phyloP scores from a whole-genome alignment of 306 rosid species.

The Quercus aquifolioides region DNA sequence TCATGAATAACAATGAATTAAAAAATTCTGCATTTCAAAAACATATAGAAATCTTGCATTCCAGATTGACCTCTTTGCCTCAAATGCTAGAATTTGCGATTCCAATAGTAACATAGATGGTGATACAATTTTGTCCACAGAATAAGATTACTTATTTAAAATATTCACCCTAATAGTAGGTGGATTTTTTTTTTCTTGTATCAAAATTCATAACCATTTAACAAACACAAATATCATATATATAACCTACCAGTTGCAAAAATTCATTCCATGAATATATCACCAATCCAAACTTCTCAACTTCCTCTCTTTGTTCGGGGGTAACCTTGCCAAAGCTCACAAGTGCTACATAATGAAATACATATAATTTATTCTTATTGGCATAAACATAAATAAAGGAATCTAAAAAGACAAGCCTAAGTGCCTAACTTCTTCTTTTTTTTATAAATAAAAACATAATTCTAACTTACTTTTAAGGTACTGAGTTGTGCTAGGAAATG shows the following conservation, averaged over 20 bases:
- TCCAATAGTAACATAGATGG: not conserved
- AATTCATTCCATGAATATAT: conserved; percentile 84
- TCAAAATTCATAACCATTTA: not conserved
- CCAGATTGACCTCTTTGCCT: not conserved
- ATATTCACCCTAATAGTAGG: not conserved
- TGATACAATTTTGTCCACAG: not conserved
- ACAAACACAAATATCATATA: conserved; percentile 11
- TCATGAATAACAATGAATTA: conserved; percentile 6
- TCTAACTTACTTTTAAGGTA: conserved; percentile 61
- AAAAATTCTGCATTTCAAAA: not conserved
- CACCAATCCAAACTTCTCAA: conserved; percentile 51
- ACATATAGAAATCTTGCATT: not conserved
- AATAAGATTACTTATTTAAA: not conserved
- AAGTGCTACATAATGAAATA: conserved; percentile 47
- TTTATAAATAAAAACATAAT: not conserved
- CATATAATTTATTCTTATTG: conserved; percentile 11
- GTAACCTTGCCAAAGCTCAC: conserved; percentile 93
- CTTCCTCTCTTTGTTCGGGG: conserved; percentile 63
- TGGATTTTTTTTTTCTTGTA: not conserved
- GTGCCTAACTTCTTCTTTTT: too few relatives aligned
- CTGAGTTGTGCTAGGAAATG: conserved; percentile 61
- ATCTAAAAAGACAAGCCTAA: conserved; percentile 10
- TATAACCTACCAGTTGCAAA: conserved; percentile 63
- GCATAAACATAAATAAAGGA: conserved; percentile 5
- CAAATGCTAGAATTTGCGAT: not conserved